Conservation (phyloP, 2,329 filamentous ascomycete species). For the Fusarium sterilihyphosum region DNA sequence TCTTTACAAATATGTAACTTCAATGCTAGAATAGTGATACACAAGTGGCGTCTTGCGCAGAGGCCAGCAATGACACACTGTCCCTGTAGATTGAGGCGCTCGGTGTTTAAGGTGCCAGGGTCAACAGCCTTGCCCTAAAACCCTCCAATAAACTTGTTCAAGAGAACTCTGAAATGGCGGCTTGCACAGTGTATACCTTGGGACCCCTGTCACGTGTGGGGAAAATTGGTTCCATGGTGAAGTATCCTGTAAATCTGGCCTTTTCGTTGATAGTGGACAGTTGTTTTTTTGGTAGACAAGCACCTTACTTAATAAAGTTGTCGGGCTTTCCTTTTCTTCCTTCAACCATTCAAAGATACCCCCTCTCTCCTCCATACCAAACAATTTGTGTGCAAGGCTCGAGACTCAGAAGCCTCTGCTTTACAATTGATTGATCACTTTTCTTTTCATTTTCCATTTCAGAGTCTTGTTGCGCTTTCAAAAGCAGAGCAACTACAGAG, state of each 20-base stretch:
- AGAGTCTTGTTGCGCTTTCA: conserved; percentile 36
- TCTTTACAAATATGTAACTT: background rate
- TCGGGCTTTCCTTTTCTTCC: conserved; percentile 1
- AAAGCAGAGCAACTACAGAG: conserved; percentile 32
- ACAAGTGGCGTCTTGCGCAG: conserved; percentile 19
- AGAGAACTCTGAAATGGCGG: conserved; percentile 21
- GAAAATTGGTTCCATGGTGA: background rate
- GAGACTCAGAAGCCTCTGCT: conserved; percentile 42
- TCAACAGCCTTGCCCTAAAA: conserved; percentile 23
- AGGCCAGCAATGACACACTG: conserved; percentile 1
- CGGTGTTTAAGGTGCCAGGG: conserved; percentile 26
- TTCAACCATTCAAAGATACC: conserved; percentile 45
- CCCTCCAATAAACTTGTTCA: background rate
- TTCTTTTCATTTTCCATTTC: conserved; percentile 35
- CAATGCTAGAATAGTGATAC: background rate
- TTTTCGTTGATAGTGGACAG: conserved; percentile 49
- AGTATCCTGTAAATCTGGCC: conserved; percentile 54
- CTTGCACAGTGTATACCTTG: conserved; percentile 27
- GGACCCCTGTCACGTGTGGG: conserved; percentile 51
- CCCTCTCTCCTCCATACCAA: conserved; percentile 39
- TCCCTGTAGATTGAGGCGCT: conserved; percentile 17
- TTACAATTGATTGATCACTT: conserved; percentile 37
- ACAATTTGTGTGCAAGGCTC: conserved; percentile 45
- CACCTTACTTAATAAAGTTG: conserved; percentile 50
- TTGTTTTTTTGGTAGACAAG: conserved; percentile 49